Percentiles rank a stretch among this genome's conserved stretches.
These are phyloP conservation scores for Penicillium pulvis DNA, from an alignment of 495 filamentous ascomycete genomes.

Conservation along the genomic window DNA sequence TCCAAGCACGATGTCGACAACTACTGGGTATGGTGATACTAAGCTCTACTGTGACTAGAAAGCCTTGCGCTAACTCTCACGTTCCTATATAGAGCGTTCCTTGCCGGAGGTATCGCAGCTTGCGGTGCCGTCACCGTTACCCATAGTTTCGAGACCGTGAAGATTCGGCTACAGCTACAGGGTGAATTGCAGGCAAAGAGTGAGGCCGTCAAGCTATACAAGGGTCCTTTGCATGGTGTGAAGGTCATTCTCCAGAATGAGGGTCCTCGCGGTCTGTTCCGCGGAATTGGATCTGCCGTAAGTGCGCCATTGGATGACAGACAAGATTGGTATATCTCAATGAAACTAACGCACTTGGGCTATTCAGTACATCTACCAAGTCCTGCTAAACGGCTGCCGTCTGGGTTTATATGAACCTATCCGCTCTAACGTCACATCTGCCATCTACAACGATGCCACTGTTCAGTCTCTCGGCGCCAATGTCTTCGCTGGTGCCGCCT, in stretches of 20 bases:
- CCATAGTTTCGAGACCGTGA: constrained; percentile 97
- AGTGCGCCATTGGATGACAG: constrained; percentile 17
- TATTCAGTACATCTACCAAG: constrained; percentile 87
- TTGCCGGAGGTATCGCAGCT: constrained; percentile 93
- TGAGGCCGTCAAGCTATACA: constrained; percentile 82
- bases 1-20: constrained; percentile 50
- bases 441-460: constrained; percentile 68
- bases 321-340: neutral
- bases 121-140: constrained; percentile 98
- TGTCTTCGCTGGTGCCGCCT: constrained; percentile 85
- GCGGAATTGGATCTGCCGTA: constrained; percentile 86
- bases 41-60: neutral
- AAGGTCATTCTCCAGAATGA: constrained; percentile 91
- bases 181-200: constrained; percentile 89
- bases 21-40: constrained; percentile 45
- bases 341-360: constrained; percentile 8
- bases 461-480: constrained; percentile 87
- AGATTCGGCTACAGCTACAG: constrained; percentile 98
- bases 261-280: constrained; percentile 80
- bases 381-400: constrained; percentile 93
- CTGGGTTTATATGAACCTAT: constrained; percentile 98
- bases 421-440: constrained; percentile 63
- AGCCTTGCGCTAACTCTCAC: constrained; percentile 15
- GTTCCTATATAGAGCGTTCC: constrained; percentile 61
- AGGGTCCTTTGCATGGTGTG: constrained; percentile 89